Evolutionary conservation across 768 basidiomycete species (phyloP).

Genomic region (Boletus tylopilopsis): DNA sequence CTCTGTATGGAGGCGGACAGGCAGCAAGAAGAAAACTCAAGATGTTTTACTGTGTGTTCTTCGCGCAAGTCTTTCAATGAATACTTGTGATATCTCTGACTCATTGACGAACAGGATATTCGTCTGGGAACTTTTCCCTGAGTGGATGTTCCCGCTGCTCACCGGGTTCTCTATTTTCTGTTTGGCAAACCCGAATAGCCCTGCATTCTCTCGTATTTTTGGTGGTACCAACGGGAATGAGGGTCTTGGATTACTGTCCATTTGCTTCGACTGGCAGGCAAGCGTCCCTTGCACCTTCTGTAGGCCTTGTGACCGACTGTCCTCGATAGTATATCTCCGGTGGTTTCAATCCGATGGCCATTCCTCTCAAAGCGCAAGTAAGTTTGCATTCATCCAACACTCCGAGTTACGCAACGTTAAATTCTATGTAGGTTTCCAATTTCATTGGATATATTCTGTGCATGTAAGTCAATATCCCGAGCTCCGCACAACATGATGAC

Average conservation of each 20-base stretch:
- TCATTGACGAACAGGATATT: slow-evolving; percentile 32
- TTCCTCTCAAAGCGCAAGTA: slow-evolving; percentile 52
- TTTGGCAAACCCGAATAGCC: slow-evolving; percentile 42
- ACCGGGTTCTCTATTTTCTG: slow-evolving; percentile 65
- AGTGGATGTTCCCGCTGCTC: slow-evolving; percentile 50
- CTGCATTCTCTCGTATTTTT: slow-evolving; percentile 43
- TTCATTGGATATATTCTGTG: slow-evolving; percentile 52
- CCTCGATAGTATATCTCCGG: slow-evolving; percentile 22
- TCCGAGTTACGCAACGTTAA: not conserved
- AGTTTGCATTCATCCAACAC: not conserved
- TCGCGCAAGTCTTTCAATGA: slow-evolving; percentile 23
- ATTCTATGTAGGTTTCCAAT: slow-evolving; percentile 33
- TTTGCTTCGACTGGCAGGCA: slow-evolving; percentile 57
- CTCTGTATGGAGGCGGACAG: slow-evolving; percentile 39
- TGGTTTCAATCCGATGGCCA: slow-evolving; percentile 46
- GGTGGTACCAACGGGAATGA: slow-evolving; percentile 68
- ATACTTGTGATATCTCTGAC: not conserved
- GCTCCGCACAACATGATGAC: not conserved
- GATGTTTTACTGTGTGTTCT: slow-evolving; percentile 21
- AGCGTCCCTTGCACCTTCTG: slow-evolving; percentile 20
- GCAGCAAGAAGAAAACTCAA: slow-evolving; percentile 39
- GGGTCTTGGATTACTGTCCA: slow-evolving; percentile 55
- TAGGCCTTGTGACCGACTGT: not conserved
- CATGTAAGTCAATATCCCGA: slow-evolving; percentile 37
- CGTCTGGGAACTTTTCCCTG: slow-evolving; percentile 23